Evolutionary conservation across 257 asterid genomes (phyloP), one percentile per base, ranked within the genome.

Genomic region (Oldenlandia corymbosa): DNA sequence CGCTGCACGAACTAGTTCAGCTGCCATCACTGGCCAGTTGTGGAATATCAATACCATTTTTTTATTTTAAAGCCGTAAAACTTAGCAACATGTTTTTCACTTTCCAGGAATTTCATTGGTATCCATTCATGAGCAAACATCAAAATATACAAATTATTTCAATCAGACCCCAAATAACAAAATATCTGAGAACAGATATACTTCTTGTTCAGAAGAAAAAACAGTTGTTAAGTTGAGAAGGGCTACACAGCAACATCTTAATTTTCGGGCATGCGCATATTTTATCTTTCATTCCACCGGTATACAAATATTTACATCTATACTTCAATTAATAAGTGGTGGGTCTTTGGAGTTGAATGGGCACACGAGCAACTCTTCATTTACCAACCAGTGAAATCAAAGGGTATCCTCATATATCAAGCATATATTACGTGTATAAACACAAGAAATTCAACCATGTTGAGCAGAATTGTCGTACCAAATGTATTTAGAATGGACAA

Each of bases 1-100:
- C 60, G 94, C 88, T 30, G 79, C 83, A 65, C 96, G 86, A 71
- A 87, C 93, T 17, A 92, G 91, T 80, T 92, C 99, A 16, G 97
- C 97, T 56, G 99, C 99, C 99, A 92, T 89, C 72, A 90, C 99
- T 92, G 90, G 59, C 69, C 51, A 75, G 54, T 26, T 67, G 41
- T 28, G 28, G 58, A 43, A 14, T 3, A 49, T 0, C 20, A 51
- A 45, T 58, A 36, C 49, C 7, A 20, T n/a, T 47, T n/a, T 39
- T 21, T 32, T 24, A 21, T 27, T 28, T 18, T 18, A 42, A 21
- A 58, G 17, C 20, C 56, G 31, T 36, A 26, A 68, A 37, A 24
- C 53, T 24, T 2, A 31, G 17, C 32, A 14, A 59, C 6, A 18
- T 28, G 36, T 2, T 24, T 37, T 37, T 2, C 20, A 20, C 12